Base-by-base conservation (phyloP, 1,284 basidiomycete genomes). In the Sporisorium sorghi region DNA sequence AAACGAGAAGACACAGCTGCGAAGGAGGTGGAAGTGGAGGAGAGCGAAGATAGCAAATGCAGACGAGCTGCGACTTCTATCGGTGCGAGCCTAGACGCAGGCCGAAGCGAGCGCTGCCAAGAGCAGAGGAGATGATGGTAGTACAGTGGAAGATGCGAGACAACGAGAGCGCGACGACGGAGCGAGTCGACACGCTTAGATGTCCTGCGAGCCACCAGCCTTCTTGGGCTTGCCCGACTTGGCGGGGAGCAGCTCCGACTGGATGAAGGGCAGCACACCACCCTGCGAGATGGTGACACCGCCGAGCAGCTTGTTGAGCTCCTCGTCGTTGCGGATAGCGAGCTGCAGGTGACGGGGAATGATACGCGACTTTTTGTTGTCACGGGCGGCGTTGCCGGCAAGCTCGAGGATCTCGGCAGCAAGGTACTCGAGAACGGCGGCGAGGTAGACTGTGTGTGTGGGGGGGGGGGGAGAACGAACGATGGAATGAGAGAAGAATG, bases 331-430 rank as follows among this genome's bases (percentile, higher is more conserved):
- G 74, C 95, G 92, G 81, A 98, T 97, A 35, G 95, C 93, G 42
- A 94, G 89, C 85, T 95, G 93, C 76, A 95, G 86, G 86, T 95
- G 93, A 77, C 93, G 92, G 26, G 95, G 95, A 2, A 93, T 97
- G 85, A 98, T 97, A 86, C 96, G 93, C 86, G 97, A 97, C 55
- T 97, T 93, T 64, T 92, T 90, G 49, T 97, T 89, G 87, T 98
- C 95, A 85, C 97, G 96, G 10, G 94, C 95, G 26, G 95, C 95
- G 86, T 98, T 98, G 92, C 92, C 92, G 64, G 93, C 93, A 51
- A 95, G 88, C 83, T 95, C 93, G 59, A 95, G 87, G n/a, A 95
- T 93, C 84, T 95, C 93, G 35, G 93, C 93, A 0, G 92, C 93
- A 48, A 95, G 88, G 82, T 95, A 95, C 85, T 95, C 93, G 50